Base-by-base conservation (phyloP, 1,284 basidiomycete genomes). In the Austropuccinia psidii region DNA sequence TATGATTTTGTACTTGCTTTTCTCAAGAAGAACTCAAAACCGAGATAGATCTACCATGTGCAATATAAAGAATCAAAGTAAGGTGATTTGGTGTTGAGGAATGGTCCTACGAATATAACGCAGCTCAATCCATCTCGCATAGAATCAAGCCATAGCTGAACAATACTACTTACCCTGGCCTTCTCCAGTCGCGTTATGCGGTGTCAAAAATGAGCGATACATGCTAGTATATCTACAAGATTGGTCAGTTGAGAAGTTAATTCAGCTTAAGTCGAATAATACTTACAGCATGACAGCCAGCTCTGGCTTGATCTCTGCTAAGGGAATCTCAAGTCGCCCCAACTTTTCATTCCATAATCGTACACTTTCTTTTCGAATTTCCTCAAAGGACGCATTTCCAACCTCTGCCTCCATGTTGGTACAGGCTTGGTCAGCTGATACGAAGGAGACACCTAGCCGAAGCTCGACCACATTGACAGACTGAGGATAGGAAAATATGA, bases 191-290 rank as follows among this genome's bases (percentile, higher is more conserved):
- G 77, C 78, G 52, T 79, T 79, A 76, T 79, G 78, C 1, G 78
- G 78, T 21, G 75, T 78, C 6, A 79, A 75, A 73, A 79, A 79
- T 21, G 75, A 74, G n/a, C 78, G 74, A 75, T 79, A 79, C 50
- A 78, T 75, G 17, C 74, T 76, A 27, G 77, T 76, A 70, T 79
- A 79, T 49, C 45, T 49, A n/a, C n/a, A n/a, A 24, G 24, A 11
- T 11, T 24, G 24, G 24, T 49, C 45, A 49, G 3, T 13, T 19
- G 19, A 13, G 11, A 4, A 49, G 19, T 4, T 13, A 49, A 49
- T 49, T 11, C 19, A 49, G 19, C 11, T 49, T 13, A 49, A 49
- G 11, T 17, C 19, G 24, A 49, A 4, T 5, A 21, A 29, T 21
- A 19, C 5, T 5, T 54, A 54, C 52, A 54, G 19, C 52, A 54